These are phyloP conservation scores for Incumbomyces lentus DNA, from an alignment of 2,329 filamentous ascomycete species.

Conservation along the genomic window DNA sequence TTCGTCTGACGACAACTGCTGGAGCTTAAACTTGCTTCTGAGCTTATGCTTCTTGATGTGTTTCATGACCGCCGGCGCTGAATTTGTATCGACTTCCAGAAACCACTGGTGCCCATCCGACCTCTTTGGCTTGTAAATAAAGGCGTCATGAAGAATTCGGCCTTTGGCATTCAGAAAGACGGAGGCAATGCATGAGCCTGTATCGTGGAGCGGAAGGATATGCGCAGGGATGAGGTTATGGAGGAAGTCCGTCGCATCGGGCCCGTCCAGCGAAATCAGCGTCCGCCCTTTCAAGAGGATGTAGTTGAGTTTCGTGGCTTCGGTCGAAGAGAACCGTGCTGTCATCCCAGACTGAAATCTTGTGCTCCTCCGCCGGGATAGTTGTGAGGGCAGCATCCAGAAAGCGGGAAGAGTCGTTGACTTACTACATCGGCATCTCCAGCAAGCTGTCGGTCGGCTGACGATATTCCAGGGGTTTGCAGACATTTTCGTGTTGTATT, in stretches of 20 bases:
- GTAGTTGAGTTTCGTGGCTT: slow-evolving; percentile 7
- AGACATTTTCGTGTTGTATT: too few species aligned
- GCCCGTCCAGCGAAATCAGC: slow-evolving; percentile 68
- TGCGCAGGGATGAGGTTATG: slow-evolving; percentile 78
- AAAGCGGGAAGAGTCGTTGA: too few species aligned
- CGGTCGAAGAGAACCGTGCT: slow-evolving; percentile 1
- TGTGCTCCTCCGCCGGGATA: too few species aligned
- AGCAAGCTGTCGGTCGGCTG: too few species aligned
- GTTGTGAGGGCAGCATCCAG: too few species aligned
- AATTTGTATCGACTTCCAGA: slow-evolving; percentile 68
- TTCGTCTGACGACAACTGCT: slow-evolving; percentile 55
- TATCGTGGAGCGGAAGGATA: slow-evolving; percentile 31
- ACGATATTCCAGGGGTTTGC: too few species aligned
- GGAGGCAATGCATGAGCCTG: slow-evolving; percentile 50
- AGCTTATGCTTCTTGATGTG: slow-evolving; percentile 82
- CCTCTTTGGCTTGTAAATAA: slow-evolving; percentile 60
- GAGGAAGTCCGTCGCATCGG: slow-evolving; percentile 71
- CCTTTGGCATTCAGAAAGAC: slow-evolving; percentile 81
- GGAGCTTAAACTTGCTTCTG: slow-evolving; percentile 63
- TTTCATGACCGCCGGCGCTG: slow-evolving; percentile 52
- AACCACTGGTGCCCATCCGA: slow-evolving; percentile 48
- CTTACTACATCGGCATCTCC: too few species aligned
- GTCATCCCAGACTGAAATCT: too few species aligned
- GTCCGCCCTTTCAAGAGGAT: slow-evolving; percentile 57
- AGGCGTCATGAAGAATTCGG: slow-evolving; percentile 77